These are phyloP conservation scores for Paxillus rubicundulus DNA, from an alignment of 768 basidiomycete genomes.

Conservation along the genomic window DNA sequence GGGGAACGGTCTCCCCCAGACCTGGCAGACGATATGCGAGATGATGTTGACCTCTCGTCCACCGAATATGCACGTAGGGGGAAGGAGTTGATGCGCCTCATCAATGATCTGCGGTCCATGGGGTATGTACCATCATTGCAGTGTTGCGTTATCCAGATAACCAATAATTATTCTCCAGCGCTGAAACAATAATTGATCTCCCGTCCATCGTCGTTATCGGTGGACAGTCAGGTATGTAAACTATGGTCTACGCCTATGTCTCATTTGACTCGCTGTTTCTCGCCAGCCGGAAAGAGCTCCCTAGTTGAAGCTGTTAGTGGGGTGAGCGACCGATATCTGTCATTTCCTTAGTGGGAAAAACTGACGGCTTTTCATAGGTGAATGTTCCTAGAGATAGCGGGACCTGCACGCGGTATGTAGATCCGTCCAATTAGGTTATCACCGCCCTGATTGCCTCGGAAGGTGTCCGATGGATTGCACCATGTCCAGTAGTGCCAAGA, in stretches of 20 bases:
- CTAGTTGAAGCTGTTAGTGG: slow-evolving; percentile 57
- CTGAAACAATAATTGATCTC: slow-evolving; percentile 38
- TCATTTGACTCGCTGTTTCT: not conserved
- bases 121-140: slow-evolving; percentile 31
- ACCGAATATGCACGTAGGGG: slow-evolving; percentile 41
- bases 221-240: slow-evolving; percentile 47
- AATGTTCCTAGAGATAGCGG: slow-evolving; percentile 61
- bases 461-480: slow-evolving; percentile 57
- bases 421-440: not conserved
- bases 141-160: not conserved
- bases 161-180: slow-evolving; percentile 29
- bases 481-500: slow-evolving; percentile 37
- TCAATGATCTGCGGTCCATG: slow-evolving; percentile 37
- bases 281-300: slow-evolving; percentile 56
- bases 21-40: slow-evolving; percentile 6
- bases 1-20: slow-evolving; percentile 6
- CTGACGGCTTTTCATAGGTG: slow-evolving; percentile 38
- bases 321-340: slow-evolving; percentile 30
- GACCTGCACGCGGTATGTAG: slow-evolving; percentile 51
- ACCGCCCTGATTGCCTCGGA: not conserved
- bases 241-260: not conserved
- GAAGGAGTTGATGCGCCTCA: slow-evolving; percentile 39
- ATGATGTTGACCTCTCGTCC: slow-evolving; percentile 23
- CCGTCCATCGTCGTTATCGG: slow-evolving; percentile 57
- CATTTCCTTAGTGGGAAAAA: not conserved